Evolutionary conservation across 2,329 filamentous ascomycete genomes (phyloP).

Genomic region (Diplodia scrobiculata): DNA sequence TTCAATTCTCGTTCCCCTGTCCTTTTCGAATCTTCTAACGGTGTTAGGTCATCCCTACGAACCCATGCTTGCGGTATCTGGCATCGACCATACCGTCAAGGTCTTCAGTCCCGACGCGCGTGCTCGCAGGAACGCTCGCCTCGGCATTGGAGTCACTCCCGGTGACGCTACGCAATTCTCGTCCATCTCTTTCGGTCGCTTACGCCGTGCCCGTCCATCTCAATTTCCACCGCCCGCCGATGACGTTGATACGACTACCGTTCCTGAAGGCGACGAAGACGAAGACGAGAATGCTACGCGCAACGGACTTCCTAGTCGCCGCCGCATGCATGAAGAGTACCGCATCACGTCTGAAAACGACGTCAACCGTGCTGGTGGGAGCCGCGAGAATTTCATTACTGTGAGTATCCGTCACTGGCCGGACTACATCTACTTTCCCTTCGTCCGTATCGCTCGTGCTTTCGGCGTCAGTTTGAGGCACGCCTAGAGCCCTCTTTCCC

Average conservation of each 20-base stretch:
- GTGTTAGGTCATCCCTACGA: conserved; percentile 64
- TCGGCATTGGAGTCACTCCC: conserved; percentile 61
- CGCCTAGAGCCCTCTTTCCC: not conserved
- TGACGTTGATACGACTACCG: conserved; percentile 29
- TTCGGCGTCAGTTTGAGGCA: not conserved
- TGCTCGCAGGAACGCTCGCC: conserved; percentile 59
- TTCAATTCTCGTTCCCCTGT: not conserved
- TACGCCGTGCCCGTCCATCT: conserved; percentile 27
- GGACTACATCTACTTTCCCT: not conserved
- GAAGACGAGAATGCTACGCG: conserved; percentile 46
- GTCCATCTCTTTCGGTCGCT: conserved; percentile 40
- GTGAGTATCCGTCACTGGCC: conserved; percentile 42
- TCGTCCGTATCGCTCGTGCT: not conserved
- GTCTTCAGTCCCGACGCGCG: conserved; percentile 65
- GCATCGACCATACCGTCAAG: conserved; percentile 69
- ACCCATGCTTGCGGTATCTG: conserved; percentile 65
- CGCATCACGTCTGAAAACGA: conserved; percentile 66
- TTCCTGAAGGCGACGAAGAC: conserved; percentile 36
- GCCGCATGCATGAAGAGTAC: conserved; percentile 62
- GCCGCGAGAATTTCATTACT: conserved; percentile 60
- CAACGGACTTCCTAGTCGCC: conserved; percentile 58
- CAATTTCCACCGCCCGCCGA: conserved; percentile 14
- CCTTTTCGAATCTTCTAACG: not conserved
- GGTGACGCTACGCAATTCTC: conserved; percentile 49
- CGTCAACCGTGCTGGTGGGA: conserved; percentile 59